Conservation (phyloP, 2,329 filamentous ascomycete genomes). For the Ceratocystis eucalypticola region DNA sequence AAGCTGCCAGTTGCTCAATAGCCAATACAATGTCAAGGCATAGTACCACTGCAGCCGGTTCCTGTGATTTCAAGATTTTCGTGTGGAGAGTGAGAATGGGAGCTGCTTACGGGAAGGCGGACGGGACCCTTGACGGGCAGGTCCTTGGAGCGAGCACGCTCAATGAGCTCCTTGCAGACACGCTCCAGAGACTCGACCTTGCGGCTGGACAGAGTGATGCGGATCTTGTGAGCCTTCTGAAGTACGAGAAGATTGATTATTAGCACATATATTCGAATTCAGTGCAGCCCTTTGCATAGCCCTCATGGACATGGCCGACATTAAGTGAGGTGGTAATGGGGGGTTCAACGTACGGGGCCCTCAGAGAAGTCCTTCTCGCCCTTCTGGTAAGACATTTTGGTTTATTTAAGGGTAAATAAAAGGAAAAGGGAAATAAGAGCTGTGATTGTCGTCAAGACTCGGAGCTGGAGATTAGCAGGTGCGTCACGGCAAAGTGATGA, state of each 20-base stretch:
- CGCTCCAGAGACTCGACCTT: slow-evolving; percentile 95
- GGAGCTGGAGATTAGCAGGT: slow-evolving; percentile 39
- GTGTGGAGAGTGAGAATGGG: background rate
- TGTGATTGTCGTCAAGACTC: slow-evolving; percentile 58
- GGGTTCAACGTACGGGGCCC: slow-evolving; percentile 52
- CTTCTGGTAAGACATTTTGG: slow-evolving; percentile 88
- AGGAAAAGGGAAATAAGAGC: slow-evolving; percentile 19
- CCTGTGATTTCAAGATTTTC: background rate
- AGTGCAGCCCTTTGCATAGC: background rate
- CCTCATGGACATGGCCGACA: no score
- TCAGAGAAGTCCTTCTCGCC: slow-evolving; percentile 87
- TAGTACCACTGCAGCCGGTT: background rate
- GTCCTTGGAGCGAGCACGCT: slow-evolving; percentile 97
- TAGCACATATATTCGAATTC: background rate
- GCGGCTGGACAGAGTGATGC: slow-evolving; percentile 90
- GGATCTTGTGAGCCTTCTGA: slow-evolving; percentile 91
- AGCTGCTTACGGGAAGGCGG: slow-evolving; percentile 43
- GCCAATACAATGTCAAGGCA: background rate
- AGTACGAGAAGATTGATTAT: slow-evolving; percentile 15
- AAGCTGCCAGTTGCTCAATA: background rate
- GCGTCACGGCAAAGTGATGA: slow-evolving; percentile 73
- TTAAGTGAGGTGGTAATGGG: background rate
- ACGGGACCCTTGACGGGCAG: slow-evolving; percentile 97
- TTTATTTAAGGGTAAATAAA: slow-evolving; percentile 22
- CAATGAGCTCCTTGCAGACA: slow-evolving; percentile 95